These are phyloP conservation scores for Rhamnella rubrinervis DNA, from an alignment of 331 rosid species.

Conservation along the genomic window DNA sequence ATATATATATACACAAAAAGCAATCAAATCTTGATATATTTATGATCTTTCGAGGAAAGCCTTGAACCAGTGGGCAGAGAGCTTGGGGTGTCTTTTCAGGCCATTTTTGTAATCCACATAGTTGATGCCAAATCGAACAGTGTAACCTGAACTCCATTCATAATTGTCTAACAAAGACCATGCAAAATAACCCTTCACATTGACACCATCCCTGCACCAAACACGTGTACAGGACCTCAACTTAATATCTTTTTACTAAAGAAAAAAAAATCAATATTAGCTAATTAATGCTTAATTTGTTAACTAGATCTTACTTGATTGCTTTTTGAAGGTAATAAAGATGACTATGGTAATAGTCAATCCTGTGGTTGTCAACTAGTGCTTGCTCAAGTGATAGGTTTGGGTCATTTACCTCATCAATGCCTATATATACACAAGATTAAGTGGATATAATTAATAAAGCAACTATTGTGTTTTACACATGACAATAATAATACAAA, in stretches of 20 bases:
- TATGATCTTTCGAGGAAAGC: conserved; percentile 27
- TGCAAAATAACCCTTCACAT: conserved; percentile 57
- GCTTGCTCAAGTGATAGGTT: conserved; percentile 12
- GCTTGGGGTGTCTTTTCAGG: conserved; percentile 45
- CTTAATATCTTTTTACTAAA: background rate
- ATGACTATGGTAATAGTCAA: conserved; percentile 18
- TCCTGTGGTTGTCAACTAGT: conserved; percentile 8
- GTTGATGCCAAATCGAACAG: conserved; percentile 52
- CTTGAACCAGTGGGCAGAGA: conserved; percentile 57
- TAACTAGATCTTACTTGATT: conserved; percentile 21
- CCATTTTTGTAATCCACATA: conserved; percentile 49
- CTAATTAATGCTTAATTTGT: background rate
- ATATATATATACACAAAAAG: too few relatives aligned
- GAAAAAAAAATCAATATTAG: background rate
- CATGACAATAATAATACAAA: background rate
- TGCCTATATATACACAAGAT: conserved; percentile 16
- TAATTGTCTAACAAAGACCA: conserved; percentile 70
- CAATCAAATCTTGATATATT: too few relatives aligned
- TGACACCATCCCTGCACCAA: conserved; percentile 40
- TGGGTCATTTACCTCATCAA: conserved; percentile 30
- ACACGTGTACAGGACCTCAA: background rate
- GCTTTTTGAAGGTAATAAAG: conserved; percentile 18
- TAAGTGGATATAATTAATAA: background rate
- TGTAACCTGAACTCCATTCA: conserved; percentile 63
- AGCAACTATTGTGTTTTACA: background rate